These are phyloP conservation scores for Ganoderma sinense DNA, from an alignment of 1,284 basidiomycete genomes.

Conservation along the genomic window DNA sequence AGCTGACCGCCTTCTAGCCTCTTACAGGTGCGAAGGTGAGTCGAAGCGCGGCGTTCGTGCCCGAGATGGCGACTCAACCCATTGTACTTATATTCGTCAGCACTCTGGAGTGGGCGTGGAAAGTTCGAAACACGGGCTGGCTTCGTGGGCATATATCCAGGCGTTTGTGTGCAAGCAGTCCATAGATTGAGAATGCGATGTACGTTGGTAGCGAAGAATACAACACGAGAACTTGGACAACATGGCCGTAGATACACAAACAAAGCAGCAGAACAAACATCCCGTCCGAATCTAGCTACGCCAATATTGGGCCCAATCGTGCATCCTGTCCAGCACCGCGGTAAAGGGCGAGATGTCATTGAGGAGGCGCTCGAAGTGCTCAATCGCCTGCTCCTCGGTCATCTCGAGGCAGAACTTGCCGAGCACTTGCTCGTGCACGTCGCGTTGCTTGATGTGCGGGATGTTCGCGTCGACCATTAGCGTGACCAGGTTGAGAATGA, in stretches of 20 bases:
- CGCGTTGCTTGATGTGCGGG: constrained; percentile 95
- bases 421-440: constrained; percentile 88
- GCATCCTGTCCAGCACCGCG: constrained; percentile 91
- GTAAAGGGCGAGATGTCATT: constrained; percentile 97
- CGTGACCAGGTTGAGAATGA: constrained; percentile 95
- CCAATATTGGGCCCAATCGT: constrained; percentile 89
- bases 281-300: constrained; percentile 53
- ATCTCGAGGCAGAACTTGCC: constrained; percentile 97
- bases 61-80: background rate
- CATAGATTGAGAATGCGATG: background rate
- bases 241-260: background rate
- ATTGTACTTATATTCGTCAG: background rate
- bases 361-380: constrained; percentile 92
- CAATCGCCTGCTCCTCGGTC: constrained; percentile 96
- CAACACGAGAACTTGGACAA: background rate
- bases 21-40: constrained; percentile 1
- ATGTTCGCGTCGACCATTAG: constrained; percentile 99
- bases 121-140: constrained; percentile 19
- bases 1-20: background rate
- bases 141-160: constrained; percentile 20
- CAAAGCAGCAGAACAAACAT: background rate
- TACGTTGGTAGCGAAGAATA: background rate
- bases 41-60: background rate
- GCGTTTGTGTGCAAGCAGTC: constrained; percentile 9
- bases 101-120: constrained; percentile 22